A percentile compares a stretch with the other conserved stretches of the same genome.
These are phyloP conservation scores for Dipodascus albidus DNA, from an alignment of 805 yeast genomes.

Conservation along the genomic window DNA sequence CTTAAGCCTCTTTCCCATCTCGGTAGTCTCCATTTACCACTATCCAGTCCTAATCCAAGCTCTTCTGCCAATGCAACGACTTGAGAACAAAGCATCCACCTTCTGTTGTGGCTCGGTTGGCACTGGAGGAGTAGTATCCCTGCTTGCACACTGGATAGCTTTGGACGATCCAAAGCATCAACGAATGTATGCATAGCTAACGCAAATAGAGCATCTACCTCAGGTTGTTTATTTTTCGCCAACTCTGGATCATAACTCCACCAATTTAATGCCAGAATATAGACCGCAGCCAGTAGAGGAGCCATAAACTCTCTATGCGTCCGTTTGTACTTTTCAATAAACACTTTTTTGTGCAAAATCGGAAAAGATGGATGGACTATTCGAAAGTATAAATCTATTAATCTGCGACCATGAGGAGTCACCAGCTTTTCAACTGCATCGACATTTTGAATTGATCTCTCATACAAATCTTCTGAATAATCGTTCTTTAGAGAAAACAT, in stretches of 20 bases:
- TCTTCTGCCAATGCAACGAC: constrained; percentile 85
- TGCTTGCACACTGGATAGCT: constrained; percentile 84
- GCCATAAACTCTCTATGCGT: constrained; percentile 90
- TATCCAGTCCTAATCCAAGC: constrained; percentile 81
- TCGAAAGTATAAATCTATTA: constrained; percentile 59
- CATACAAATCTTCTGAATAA: constrained; percentile 55
- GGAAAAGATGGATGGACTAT: constrained; percentile 89
- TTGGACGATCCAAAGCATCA: constrained; percentile 75
- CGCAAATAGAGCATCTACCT: constrained; percentile 54
- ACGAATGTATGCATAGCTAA: constrained; percentile 55
- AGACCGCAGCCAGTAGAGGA: constrained; percentile 82
- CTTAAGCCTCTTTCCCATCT: constrained; percentile 91
- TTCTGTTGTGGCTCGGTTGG: constrained; percentile 44
- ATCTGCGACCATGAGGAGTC: constrained; percentile 79
- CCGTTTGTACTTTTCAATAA: constrained; percentile 78
- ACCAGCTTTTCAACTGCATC: constrained; percentile 77
- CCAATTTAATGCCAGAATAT: constrained; percentile 82
- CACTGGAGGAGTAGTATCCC: constrained; percentile 70
- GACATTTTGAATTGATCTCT: constrained; percentile 60
- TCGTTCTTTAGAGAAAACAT: constrained; percentile 72
- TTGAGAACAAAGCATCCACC: constrained; percentile 79
- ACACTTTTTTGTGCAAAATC: constrained; percentile 80
- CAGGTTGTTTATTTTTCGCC: constrained; percentile 69
- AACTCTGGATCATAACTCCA: constrained; percentile 83
- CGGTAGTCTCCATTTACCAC: constrained; percentile 84